phyloP scores from a whole-genome alignment of 768 basidiomycete genomes.

The Baorangia bicolor region DNA sequence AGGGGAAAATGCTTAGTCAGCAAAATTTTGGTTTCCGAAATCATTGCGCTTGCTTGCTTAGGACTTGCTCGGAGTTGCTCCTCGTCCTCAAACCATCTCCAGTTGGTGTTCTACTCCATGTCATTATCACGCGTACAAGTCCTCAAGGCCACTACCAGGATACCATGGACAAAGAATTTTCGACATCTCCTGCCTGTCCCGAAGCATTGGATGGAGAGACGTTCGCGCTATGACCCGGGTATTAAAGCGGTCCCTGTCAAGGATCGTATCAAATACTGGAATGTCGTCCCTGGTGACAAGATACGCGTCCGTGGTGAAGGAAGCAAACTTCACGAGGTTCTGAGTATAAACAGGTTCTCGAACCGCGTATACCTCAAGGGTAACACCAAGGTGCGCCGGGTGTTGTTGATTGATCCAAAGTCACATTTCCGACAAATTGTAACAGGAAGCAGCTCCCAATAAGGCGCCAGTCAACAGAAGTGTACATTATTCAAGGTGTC shows the following conservation, averaged over 20 bases:
- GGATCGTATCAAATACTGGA: constrained; percentile 84
- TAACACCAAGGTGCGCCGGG: constrained; percentile 30
- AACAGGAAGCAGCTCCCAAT: constrained; percentile 20
- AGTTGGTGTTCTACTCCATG: constrained; percentile 15
- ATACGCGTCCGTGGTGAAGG: constrained; percentile 69
- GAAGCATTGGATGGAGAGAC: constrained; percentile 48
- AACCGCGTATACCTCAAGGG: constrained; percentile 64
- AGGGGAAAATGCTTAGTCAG: constrained; percentile 24
- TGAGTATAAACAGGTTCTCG: constrained; percentile 69
- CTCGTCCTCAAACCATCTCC: background rate
- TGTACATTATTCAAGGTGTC: constrained; percentile 78
- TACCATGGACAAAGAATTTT: constrained; percentile 63
- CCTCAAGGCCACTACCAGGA: constrained; percentile 47
- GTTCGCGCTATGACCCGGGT: constrained; percentile 40
- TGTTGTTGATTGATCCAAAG: background rate
- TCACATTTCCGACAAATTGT: constrained; percentile 1
- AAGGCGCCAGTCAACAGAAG: constrained; percentile 31
- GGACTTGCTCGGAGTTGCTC: background rate
- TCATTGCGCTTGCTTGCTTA: background rate
- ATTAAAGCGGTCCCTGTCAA: constrained; percentile 57
- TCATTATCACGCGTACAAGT: constrained; percentile 38
- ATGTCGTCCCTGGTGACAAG: constrained; percentile 81
- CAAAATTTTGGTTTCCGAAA: background rate
- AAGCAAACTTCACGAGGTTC: constrained; percentile 63
- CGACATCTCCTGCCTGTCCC: constrained; percentile 64